Conservation (phyloP, 192 early-diverging fungal species). For the Coemansia sp. region DNA sequence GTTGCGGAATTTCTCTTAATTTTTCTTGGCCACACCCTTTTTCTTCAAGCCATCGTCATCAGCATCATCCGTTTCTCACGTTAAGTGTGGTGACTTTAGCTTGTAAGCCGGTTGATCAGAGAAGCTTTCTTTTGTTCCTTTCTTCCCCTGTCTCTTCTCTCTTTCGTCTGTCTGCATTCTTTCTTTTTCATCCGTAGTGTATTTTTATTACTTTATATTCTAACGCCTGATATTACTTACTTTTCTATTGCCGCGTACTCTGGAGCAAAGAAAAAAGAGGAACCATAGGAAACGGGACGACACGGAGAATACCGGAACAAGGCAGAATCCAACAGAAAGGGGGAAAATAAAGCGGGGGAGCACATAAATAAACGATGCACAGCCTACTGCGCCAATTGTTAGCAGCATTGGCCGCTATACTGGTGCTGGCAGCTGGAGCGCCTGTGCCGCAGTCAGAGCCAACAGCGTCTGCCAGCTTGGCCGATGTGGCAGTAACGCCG, state of each 20-base stretch:
- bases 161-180: too few species aligned
- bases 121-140: neutral
- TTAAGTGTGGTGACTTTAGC: neutral
- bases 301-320: too few species aligned
- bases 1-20: neutral
- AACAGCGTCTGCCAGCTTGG: neutral
- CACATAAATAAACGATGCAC: neutral
- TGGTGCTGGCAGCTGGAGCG: conserved; percentile 11
- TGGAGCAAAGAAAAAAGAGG: too few species aligned
- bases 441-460: conserved; percentile 3
- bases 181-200: neutral
- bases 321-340: neutral
- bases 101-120: neutral
- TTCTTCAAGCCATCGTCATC: too few species aligned
- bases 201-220: neutral
- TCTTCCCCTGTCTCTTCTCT: neutral
- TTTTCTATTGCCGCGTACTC: neutral
- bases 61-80: neutral
- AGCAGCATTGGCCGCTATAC: conserved; percentile 7
- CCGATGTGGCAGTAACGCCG: neutral
- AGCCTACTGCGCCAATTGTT: neutral
- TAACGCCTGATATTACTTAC: neutral
- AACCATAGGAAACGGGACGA: too few species aligned
- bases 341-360: neutral
- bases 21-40: neutral